Evolutionary conservation across 2,329 filamentous ascomycete species (phyloP), one percentile per base, ranked within the genome.

Genomic region (Zopfia rhizophila): DNA sequence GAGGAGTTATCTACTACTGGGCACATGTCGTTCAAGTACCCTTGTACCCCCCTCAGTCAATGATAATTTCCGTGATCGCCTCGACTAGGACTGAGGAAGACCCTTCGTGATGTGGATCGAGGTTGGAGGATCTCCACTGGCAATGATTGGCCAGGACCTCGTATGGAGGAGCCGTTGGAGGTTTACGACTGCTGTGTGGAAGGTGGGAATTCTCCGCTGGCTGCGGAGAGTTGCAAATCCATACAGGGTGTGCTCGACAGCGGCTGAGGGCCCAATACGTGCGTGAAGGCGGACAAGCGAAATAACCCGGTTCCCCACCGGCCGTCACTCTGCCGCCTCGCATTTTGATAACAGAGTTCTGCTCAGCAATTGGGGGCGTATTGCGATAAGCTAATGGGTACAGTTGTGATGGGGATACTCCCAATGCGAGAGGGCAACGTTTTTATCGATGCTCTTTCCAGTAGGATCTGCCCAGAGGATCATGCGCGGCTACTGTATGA

Each of bases 401-500:
- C 31, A 38, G 32, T 41, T 22, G n/a, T n/a, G n/a, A n/a, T n/a
- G n/a, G n/a, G 11, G 10, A 35, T 29, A 13, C 36, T 50, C 46
- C 38, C 48, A 58, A 48, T 56, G 45, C 45, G 45, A 51, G 55
- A 63, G 60, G 54, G 49, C 56, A 60, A 58, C 55, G 47, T 62
- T 51, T 45, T 43, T 43, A 29, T 38, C 30, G 41, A 47, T 37
- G 41, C 43, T 51, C 51, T 31, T 60, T 52, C 37, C 33, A 60
- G 54, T 33, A 39, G 25, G 51, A 60, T 50, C 39, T 50, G 45
- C 51, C 38, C 42, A 48, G 58, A 45, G 51, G 55, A 63, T 65
- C 60, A 68, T 71, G 68, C 66, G 68, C 56, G 61, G 59, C 63
- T 69, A 63, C 63, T 70, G 67, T 67, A 59, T 21, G 51, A 42